Evolutionary conservation across 164 flowering plant genomes (phyloP).

Genomic region (Vitis cinerea): DNA sequence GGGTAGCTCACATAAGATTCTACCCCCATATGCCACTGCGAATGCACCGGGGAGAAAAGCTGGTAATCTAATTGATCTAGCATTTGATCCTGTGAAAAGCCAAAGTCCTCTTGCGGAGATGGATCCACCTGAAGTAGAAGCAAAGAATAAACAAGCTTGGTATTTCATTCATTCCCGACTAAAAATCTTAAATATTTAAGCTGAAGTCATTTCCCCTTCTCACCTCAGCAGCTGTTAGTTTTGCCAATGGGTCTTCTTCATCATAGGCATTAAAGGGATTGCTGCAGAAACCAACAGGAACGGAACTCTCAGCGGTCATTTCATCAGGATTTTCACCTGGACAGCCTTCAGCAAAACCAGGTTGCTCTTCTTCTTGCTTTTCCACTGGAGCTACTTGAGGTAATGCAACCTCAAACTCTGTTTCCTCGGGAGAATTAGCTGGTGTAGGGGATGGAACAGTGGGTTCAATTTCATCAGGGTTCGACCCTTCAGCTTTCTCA

Average conservation of each 20-base stretch:
- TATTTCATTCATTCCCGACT: background rate
- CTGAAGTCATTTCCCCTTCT: background rate
- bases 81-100: slow-evolving; percentile 5
- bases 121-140: slow-evolving; percentile 23
- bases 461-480: slow-evolving; percentile 46
- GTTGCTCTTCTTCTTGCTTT: slow-evolving; percentile 14
- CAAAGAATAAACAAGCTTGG: background rate
- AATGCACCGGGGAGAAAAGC: slow-evolving; percentile 24
- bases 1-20: slow-evolving; percentile 26
- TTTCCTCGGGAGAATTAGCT: slow-evolving; percentile 31
- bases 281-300: slow-evolving; percentile 20
- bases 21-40: slow-evolving; percentile 22
- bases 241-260: slow-evolving; percentile 25
- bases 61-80: slow-evolving; percentile 19
- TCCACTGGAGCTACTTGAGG: slow-evolving; percentile 21
- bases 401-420: slow-evolving; percentile 29
- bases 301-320: slow-evolving; percentile 11
- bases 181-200: background rate
- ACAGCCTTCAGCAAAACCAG: slow-evolving; percentile 10
- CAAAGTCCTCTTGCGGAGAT: slow-evolving; percentile 11
- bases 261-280: slow-evolving; percentile 23
- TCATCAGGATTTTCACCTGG: slow-evolving; percentile 17
- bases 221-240: slow-evolving; percentile 33
- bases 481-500: slow-evolving; percentile 39
- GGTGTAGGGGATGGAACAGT: slow-evolving; percentile 36